Conservation (phyloP, 2,329 filamentous ascomycete genomes). For the Apiospora hydei region DNA sequence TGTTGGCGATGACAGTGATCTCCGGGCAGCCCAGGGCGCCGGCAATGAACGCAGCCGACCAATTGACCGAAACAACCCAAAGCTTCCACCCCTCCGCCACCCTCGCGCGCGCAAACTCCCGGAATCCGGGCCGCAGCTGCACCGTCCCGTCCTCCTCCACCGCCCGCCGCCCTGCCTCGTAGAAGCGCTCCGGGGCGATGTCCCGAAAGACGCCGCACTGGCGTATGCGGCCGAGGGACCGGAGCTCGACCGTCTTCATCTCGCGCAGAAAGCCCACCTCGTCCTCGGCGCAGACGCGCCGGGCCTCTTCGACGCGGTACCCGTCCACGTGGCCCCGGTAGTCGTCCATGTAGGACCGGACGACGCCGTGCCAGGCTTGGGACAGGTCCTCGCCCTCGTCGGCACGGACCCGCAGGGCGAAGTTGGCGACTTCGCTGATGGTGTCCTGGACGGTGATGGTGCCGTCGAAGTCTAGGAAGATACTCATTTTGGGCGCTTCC, state of each 20-base stretch:
- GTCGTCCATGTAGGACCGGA: slow-evolving; percentile 54
- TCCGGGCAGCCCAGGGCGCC: slow-evolving; percentile 48
- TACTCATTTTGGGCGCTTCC: slow-evolving; percentile 48
- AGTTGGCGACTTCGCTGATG: slow-evolving; percentile 54
- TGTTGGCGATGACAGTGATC: slow-evolving; percentile 53
- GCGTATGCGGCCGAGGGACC: slow-evolving; percentile 54
- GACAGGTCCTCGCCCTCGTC: slow-evolving; percentile 43
- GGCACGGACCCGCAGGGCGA: slow-evolving; percentile 47
- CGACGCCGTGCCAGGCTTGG: slow-evolving; percentile 52
- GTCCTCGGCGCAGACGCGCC: slow-evolving; percentile 44
- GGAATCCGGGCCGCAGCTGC: slow-evolving; percentile 50
- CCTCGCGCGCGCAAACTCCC: slow-evolving; percentile 37
- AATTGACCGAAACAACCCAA: slow-evolving; percentile 59
- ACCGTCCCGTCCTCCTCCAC: slow-evolving; percentile 43
- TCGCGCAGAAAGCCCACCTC: slow-evolving; percentile 54
- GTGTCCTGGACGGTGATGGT: slow-evolving; percentile 65
- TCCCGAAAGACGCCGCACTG: slow-evolving; percentile 53
- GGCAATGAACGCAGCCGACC: slow-evolving; percentile 56
- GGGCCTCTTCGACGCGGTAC: slow-evolving; percentile 42
- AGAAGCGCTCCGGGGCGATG: slow-evolving; percentile 43
- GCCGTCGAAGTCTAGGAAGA: slow-evolving; percentile 67
- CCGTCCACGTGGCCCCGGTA: slow-evolving; percentile 45
- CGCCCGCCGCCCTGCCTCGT: slow-evolving; percentile 47
- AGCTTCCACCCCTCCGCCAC: slow-evolving; percentile 45
- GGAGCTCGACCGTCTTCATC: slow-evolving; percentile 52